These are phyloP conservation scores for Penicillium rolfsii DNA, from an alignment of 2,329 filamentous ascomycete genomes.

Conservation along the genomic window DNA sequence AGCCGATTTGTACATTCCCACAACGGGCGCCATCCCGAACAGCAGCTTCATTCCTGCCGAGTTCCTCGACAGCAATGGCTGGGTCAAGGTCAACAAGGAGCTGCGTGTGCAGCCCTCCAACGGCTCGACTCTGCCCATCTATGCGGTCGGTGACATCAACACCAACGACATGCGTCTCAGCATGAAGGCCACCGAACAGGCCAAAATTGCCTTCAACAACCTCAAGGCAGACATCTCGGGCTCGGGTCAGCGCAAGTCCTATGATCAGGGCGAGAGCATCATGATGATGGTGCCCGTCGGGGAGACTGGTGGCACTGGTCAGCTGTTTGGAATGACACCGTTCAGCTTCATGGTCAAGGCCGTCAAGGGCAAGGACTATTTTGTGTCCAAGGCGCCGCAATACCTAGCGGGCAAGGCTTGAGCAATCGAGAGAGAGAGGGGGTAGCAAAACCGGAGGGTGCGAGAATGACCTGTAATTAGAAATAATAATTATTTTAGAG, in stretches of 20 bases:
- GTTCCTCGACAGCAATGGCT: slow-evolving; percentile 52
- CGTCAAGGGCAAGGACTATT: slow-evolving; percentile 50
- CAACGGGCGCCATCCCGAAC: slow-evolving; percentile 57
- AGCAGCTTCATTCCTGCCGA: slow-evolving; percentile 54
- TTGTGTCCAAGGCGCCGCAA: slow-evolving; percentile 34
- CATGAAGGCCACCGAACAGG: slow-evolving; percentile 35
- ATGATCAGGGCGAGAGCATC: slow-evolving; percentile 29
- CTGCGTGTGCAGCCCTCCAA: slow-evolving; percentile 30
- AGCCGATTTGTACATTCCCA: slow-evolving; percentile 58
- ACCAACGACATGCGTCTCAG: slow-evolving; percentile 31
- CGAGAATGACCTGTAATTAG: neutral
- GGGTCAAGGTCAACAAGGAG: slow-evolving; percentile 52
- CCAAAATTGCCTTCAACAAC: slow-evolving; percentile 32
- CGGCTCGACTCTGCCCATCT: slow-evolving; percentile 27
- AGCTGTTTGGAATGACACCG: slow-evolving; percentile 41
- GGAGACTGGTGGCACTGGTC: slow-evolving; percentile 32
- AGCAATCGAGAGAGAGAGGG: neutral
- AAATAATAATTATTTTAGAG: neutral
- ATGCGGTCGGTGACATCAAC: slow-evolving; percentile 39
- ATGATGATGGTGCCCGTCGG: slow-evolving; percentile 39
- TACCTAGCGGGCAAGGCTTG: slow-evolving; percentile 23
- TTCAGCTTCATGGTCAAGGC: slow-evolving; percentile 48
- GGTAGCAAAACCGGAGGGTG: neutral
- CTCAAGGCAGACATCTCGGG: slow-evolving; percentile 33
- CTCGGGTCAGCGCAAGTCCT: slow-evolving; percentile 24